A percentile compares a stretch with the other conserved stretches of the same genome.
These are phyloP conservation scores for Pestalotiopsis sp. DNA, from an alignment of 2,329 filamentous ascomycete species.

Conservation along the genomic window DNA sequence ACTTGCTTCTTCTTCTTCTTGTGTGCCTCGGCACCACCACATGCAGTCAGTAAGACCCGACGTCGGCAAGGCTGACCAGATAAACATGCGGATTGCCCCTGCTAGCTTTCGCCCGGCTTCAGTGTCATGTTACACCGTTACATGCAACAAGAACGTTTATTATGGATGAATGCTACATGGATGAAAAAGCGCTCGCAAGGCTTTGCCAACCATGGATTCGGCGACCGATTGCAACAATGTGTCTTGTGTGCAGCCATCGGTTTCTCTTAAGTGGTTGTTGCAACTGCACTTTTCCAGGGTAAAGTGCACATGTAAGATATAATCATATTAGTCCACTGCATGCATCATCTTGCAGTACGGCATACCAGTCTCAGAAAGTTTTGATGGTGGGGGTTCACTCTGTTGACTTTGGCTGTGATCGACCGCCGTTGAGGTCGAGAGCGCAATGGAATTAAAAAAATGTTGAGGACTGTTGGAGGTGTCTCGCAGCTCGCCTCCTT, in stretches of 20 bases:
- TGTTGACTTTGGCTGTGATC: neutral
- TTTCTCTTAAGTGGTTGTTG: neutral
- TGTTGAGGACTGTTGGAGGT: too few relatives aligned
- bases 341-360: neutral
- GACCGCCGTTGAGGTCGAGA: too few relatives aligned
- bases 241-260: neutral
- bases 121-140: neutral
- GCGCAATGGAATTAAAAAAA: too few relatives aligned
- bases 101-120: neutral
- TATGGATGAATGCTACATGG: neutral
- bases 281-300: neutral
- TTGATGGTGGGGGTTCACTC: neutral
- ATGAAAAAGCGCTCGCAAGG: neutral
- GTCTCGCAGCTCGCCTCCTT: too few relatives aligned
- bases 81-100: neutral
- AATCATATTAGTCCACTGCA: neutral
- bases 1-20: neutral
- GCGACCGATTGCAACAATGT: neutral
- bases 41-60: neutral
- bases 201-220: neutral
- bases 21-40: neutral
- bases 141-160: neutral
- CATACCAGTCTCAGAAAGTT: neutral
- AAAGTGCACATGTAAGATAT: neutral
- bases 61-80: neutral